Conservation (phyloP, 495 filamentous ascomycete genomes). For the Beverwykella pulmonaria region DNA sequence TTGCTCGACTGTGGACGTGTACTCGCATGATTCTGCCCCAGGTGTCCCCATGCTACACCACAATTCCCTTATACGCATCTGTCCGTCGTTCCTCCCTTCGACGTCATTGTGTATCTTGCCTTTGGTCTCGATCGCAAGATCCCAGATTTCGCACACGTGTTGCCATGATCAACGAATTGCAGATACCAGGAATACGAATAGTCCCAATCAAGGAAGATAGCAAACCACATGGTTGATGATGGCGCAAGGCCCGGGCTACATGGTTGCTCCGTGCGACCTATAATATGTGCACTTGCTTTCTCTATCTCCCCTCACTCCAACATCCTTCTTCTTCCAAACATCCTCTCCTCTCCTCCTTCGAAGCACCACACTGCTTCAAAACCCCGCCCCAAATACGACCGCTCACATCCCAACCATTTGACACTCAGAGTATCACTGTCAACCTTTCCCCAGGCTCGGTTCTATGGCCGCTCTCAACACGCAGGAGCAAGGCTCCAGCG, state of each 20-base stretch:
- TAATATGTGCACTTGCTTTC: constrained; percentile 6
- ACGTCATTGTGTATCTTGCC: constrained; percentile 19
- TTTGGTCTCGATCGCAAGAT: constrained; percentile 14
- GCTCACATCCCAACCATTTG: not conserved
- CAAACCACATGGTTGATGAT: not conserved
- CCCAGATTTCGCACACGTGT: constrained; percentile 10
- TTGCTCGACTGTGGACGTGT: constrained; percentile 8
- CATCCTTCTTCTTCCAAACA: not conserved
- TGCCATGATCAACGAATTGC: constrained; percentile 26
- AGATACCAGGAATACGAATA: not conserved
- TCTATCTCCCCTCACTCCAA: not conserved
- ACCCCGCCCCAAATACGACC: not conserved
- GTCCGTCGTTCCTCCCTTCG: constrained; percentile 4
- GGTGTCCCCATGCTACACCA: constrained; percentile 13
- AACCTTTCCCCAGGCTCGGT: constrained; percentile 9
- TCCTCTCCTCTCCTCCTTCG: not conserved
- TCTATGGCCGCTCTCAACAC: constrained; percentile 1
- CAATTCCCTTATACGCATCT: not conserved
- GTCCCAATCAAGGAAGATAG: not conserved
- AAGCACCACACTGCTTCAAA: not conserved
- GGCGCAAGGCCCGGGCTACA: not conserved
- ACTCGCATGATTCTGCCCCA: constrained; percentile 16
- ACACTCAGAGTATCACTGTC: constrained; percentile 2
- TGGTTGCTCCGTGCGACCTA: constrained; percentile 18
- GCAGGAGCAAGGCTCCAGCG: constrained; percentile 3